These are phyloP conservation scores for Amaranthus palmeri DNA, from an alignment of 148 eudicot species.

Conservation along the genomic window DNA sequence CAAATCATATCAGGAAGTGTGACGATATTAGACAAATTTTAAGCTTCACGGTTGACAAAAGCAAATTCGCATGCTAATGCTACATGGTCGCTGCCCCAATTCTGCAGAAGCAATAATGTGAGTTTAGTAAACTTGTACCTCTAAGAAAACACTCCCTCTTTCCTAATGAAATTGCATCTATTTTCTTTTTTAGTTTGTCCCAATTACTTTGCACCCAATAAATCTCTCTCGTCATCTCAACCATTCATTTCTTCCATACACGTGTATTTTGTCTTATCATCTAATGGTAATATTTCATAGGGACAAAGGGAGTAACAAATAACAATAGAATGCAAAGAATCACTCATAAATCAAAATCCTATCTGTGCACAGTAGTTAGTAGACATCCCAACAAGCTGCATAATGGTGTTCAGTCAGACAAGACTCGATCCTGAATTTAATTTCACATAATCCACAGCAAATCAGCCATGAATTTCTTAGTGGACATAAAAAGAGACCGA, in stretches of 20 bases:
- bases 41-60: slow-evolving; percentile 25
- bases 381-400: too few relatives aligned
- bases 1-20: background rate
- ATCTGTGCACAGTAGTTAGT: too few relatives aligned
- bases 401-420: too few relatives aligned
- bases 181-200: too few relatives aligned
- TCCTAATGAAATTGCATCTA: too few relatives aligned
- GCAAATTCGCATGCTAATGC: slow-evolving; percentile 69
- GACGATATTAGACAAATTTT: background rate
- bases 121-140: background rate
- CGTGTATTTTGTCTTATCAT: background rate
- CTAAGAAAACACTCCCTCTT: background rate
- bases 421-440: too few relatives aligned
- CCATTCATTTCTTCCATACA: background rate
- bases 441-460: too few relatives aligned
- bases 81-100: slow-evolving; percentile 72
- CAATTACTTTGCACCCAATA: background rate
- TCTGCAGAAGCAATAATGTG: slow-evolving; percentile 29
- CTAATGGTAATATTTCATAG: background rate
- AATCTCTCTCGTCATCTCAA: background rate
- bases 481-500: too few relatives aligned
- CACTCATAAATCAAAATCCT: too few relatives aligned
- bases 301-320: too few relatives aligned
- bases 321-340: too few relatives aligned
- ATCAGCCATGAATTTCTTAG: too few relatives aligned